phyloP scores from a whole-genome alignment of 768 basidiomycete species.

The Lentinula aciculospora region DNA sequence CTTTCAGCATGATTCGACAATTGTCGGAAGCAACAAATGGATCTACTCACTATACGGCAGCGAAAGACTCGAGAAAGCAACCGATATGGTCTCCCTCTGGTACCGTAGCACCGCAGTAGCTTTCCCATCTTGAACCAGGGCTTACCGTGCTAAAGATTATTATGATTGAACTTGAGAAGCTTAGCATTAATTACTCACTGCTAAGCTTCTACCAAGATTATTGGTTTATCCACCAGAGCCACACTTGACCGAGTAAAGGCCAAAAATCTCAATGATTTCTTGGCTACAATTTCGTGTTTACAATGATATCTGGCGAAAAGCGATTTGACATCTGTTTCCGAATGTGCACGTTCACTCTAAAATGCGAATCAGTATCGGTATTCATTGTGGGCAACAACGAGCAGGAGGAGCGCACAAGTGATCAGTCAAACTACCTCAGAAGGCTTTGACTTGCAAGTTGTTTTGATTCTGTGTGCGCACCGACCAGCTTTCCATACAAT shows the following conservation, averaged over 20 bases:
- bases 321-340: neutral
- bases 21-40: too few species aligned
- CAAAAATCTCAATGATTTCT: neutral
- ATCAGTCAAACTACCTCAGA: neutral
- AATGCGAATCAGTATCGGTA: neutral
- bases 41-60: too few species aligned
- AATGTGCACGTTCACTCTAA: neutral
- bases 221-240: neutral
- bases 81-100: too few species aligned
- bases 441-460: neutral
- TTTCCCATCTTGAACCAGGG: too few species aligned
- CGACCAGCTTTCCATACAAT: neutral
- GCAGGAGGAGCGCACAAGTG: neutral
- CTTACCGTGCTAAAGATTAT: too few species aligned
- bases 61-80: too few species aligned
- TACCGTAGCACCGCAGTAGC: too few species aligned
- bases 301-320: neutral
- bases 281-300: neutral
- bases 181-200: neutral
- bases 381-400: neutral
- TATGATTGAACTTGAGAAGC: too few species aligned
- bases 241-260: neutral
- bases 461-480: slow-evolving; percentile 1
- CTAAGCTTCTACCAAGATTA: neutral
- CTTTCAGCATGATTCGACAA: too few species aligned